A percentile compares a stretch with the other conserved stretches of the same genome.
Conservation (phyloP, 768 basidiomycete species). For the Pisolithus sp. region DNA sequence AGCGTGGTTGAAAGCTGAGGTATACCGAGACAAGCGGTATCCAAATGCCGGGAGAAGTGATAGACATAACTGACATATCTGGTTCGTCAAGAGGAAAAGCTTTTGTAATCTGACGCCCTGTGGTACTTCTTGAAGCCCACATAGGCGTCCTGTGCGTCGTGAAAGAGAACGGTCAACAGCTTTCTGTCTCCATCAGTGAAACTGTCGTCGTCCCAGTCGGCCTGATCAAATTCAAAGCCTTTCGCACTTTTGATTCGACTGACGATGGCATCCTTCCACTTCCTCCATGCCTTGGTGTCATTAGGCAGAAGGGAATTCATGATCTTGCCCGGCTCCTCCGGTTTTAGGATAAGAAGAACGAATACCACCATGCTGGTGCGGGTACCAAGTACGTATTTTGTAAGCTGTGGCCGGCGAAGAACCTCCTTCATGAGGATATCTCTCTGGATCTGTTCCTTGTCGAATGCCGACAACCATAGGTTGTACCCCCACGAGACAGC, state of each 20-base stretch:
- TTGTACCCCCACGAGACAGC: constrained; percentile 28
- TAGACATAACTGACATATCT: too few relatives aligned
- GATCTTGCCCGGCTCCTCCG: not conserved
- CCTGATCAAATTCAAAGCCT: not conserved
- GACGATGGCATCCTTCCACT: not conserved
- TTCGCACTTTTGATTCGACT: not conserved
- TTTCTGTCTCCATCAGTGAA: not conserved
- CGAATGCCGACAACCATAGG: constrained; percentile 26
- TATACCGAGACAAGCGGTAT: too few relatives aligned
- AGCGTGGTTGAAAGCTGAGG: too few relatives aligned
- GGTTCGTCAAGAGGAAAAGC: too few relatives aligned
- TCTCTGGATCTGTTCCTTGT: constrained; percentile 17
- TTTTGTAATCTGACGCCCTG: too few relatives aligned
- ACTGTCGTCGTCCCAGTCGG: not conserved
- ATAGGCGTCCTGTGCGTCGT: not conserved
- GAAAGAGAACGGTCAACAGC: not conserved
- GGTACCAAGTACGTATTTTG: constrained; percentile 1
- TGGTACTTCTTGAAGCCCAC: not conserved
- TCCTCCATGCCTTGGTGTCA: constrained; percentile 1
- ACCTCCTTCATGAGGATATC: constrained; percentile 2
- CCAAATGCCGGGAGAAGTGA: too few relatives aligned
- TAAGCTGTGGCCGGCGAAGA: not conserved
- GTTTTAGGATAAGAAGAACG: not conserved
- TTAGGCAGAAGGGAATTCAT: not conserved
- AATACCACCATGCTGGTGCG: constrained; percentile 3